Conservation (phyloP, 177 flowering plant genomes). For the Vitis hybrid region DNA sequence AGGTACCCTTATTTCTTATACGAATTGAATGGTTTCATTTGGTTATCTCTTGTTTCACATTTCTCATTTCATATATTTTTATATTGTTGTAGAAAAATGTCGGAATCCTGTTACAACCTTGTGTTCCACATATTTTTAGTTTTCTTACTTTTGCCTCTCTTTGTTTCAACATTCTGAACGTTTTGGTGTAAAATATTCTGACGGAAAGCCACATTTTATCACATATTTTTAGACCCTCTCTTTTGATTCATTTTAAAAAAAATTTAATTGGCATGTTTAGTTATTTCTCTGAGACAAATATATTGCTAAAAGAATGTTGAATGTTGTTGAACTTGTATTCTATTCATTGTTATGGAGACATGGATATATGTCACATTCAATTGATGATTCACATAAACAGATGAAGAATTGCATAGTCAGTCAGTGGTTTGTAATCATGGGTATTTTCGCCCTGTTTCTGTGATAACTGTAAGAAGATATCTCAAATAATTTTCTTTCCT, state of each 20-base stretch:
- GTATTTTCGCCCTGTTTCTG: no score
- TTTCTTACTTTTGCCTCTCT: neutral
- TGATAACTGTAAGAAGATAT: no score
- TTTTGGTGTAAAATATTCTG: neutral
- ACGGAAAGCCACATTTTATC: neutral
- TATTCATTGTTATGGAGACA: neutral
- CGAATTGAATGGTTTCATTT: neutral
- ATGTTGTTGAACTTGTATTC: no score
- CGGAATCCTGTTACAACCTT: neutral
- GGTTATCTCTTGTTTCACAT: neutral
- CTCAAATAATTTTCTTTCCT: no score
- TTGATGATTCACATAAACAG: no score
- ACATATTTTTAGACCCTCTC: neutral
- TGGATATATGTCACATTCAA: no score
- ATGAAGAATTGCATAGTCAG: no score
- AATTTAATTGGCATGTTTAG: neutral
- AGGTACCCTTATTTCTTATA: slow-evolving; percentile 24
- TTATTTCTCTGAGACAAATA: neutral
- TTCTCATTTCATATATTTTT: neutral
- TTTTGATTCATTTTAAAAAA: neutral
- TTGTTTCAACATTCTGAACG: neutral
- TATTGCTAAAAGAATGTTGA: neutral
- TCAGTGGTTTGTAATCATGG: no score
- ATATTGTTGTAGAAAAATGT: no score
- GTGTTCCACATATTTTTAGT: neutral